A percentile compares a stretch with the other conserved stretches of the same genome.
These are phyloP conservation scores for Thyridium curvatum DNA, from an alignment of 2,329 filamentous ascomycete genomes.

Conservation along the genomic window DNA sequence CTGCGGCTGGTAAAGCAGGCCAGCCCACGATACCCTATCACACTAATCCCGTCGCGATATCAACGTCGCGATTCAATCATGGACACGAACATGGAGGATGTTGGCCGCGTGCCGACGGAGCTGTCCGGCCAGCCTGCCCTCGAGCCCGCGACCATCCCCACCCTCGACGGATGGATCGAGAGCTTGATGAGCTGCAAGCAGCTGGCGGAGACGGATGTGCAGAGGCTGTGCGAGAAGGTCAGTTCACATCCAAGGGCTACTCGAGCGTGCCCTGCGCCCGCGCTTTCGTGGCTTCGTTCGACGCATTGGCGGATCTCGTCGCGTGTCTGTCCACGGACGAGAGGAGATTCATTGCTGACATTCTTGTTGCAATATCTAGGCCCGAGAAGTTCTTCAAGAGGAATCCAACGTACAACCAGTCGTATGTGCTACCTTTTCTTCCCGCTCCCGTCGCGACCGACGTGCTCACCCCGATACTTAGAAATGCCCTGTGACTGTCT, in stretches of 20 bases:
- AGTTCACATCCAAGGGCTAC: constrained; percentile 16
- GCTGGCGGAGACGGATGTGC: constrained; percentile 87
- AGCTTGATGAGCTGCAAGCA: constrained; percentile 98
- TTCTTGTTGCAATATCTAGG: constrained; percentile 41
- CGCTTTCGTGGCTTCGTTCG: neutral
- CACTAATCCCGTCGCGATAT: neutral
- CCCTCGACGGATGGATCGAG: constrained; percentile 97
- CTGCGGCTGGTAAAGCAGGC: no score
- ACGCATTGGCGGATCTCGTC: neutral
- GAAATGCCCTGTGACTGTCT: constrained; percentile 99
- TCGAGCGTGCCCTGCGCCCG: neutral
- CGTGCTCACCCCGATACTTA: constrained; percentile 22
- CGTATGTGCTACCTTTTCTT: constrained; percentile 49
- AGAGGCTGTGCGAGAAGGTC: constrained; percentile 97
- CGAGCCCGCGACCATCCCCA: constrained; percentile 86
- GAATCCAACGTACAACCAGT: constrained; percentile 99
- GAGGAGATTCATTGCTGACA: constrained; percentile 21
- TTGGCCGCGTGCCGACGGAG: constrained; percentile 77
- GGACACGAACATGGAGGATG: constrained; percentile 99
- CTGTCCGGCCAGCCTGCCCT: constrained; percentile 59
- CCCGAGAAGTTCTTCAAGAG: constrained; percentile 91
- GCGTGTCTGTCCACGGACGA: neutral
- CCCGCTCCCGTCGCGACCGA: neutral
- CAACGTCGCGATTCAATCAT: constrained; percentile 39
- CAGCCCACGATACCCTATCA: neutral